Evolutionary conservation across 768 basidiomycete genomes (phyloP), one percentile per base, ranked within the genome.

Genomic region (Tulasnella sp.): DNA sequence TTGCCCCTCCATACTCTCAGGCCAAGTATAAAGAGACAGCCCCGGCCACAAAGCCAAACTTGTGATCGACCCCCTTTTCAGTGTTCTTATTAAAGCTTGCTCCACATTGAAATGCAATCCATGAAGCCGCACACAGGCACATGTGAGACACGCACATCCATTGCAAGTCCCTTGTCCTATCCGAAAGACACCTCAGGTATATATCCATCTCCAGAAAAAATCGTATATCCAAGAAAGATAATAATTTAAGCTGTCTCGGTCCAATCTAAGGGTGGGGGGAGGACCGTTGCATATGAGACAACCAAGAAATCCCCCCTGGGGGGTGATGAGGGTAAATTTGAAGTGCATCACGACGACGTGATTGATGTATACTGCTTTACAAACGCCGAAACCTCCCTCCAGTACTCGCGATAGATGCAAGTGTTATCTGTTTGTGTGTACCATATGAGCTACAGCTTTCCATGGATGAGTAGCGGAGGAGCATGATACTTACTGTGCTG

Each of bases 351-450:
- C 58, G 58, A 64, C 0, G 58, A 64, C 9, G 58, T 64, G 29
- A 64, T 15, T 14, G 58, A 64, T 8, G 58, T 64, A 38, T 71
- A 76, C 34, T 69, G 17, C 34, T 54, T 64, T 29, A 84, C 70
- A 79, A 83, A 84, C 6, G 81, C 77, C 5, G 76, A 78, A 17
- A 84, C 80, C 38, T 81, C 81, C 38, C 78, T 77, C 82, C 83
- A 85, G 78, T 85, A 85, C 17, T 79, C 80, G n/a, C 81, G 81
- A 58, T 82, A 80, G 19, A 81, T 38, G 77, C 81, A 85, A 5
- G 84, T 85, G 80, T 85, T 83, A 79, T 85, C 79, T 79, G 54
- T 22, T 14, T 9, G 36, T 2, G 67, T 9, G 31, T n/a, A 45
- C 9, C 3, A 40, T 25, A n/a, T 75, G 25, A 71, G 52, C 14